phyloP scores from a whole-genome alignment of 495 filamentous ascomycete genomes.

The Polyplosphaeria fusca region DNA sequence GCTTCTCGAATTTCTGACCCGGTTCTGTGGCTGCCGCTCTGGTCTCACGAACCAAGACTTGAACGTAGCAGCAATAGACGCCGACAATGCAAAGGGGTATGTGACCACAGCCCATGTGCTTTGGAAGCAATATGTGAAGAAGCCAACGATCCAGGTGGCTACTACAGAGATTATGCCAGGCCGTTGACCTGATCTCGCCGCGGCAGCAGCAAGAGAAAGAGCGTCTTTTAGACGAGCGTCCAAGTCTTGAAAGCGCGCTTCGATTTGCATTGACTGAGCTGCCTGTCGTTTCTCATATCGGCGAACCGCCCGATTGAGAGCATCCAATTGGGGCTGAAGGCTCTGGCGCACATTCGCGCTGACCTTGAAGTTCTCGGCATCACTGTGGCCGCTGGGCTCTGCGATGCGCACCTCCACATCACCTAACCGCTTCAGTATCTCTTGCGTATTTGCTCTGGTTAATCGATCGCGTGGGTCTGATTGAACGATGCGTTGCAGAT shows the following conservation, averaged over 20 bases:
- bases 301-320: conserved; percentile 81
- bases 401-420: conserved; percentile 63
- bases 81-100: conserved; percentile 20
- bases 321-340: conserved; percentile 80
- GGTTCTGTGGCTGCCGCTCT: conserved; percentile 11
- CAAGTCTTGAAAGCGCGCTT: conserved; percentile 66
- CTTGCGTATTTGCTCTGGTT: conserved; percentile 50
- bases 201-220: conserved; percentile 72
- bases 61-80: neutral
- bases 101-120: conserved; percentile 17
- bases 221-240: conserved; percentile 72
- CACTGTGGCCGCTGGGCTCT: conserved; percentile 38
- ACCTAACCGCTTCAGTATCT: conserved; percentile 62
- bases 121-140: conserved; percentile 15
- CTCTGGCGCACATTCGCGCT: conserved; percentile 59
- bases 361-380: conserved; percentile 47
- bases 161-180: conserved; percentile 30
- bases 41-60: conserved; percentile 21
- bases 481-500: conserved; percentile 72
- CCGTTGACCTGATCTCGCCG: conserved; percentile 50
- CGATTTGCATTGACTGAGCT: conserved; percentile 67
- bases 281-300: conserved; percentile 90
- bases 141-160: conserved; percentile 10
- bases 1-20: conserved; percentile 10
- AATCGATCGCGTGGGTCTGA: conserved; percentile 45